Base-by-base conservation (phyloP, 768 basidiomycete genomes). In the Leucocoprinus leucothites region DNA sequence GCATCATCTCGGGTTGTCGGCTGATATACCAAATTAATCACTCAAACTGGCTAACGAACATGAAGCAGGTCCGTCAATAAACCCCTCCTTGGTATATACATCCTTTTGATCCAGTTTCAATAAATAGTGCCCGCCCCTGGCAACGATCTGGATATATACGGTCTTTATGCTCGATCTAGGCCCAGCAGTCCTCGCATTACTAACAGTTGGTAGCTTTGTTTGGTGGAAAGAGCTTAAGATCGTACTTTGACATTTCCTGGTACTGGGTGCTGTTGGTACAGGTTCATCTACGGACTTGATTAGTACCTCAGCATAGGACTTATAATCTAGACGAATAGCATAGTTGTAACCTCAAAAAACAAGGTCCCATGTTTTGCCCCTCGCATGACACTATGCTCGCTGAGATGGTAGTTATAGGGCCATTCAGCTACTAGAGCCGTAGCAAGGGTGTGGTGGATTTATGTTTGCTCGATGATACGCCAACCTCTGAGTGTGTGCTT, bases 391-490 rank as follows among this genome's bases (percentile, higher is more conserved):
- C 16, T 9, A 38, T 38, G 31, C 31, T 38, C 38, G 16, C 16
- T 38, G 16, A 13, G 14, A 31, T 31, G 31, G 31, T 31, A 31
- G 38, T 38, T 6, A n/a, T n/a, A 38, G 9, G 38, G 16, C 16
- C 38, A 38, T 38, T 13, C 38, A 38, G 38, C 16, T 4, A 38
- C 14, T n/a, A n/a, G 25, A 48, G 21, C 31, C 11, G 36, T 2
- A 24, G 48, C 35, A 48, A 26, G 48, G 45, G 14, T 36, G 31
- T 43, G 35, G 43, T 50, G 57, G 42, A 59, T 76, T 61, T 45
- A 72, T 89, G 36, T 89, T 62, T 80, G 88, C 86, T 86, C 84
- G 82, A 85, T 74, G 68, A 89, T 89, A 89, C 87, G 84, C 87
- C 86, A 61, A 57, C 53, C 64, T 67, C 77, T 78, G 80, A 79